Evolutionary conservation across 345 rosid species (phyloP).

Genomic region (Adansonia digitata): DNA sequence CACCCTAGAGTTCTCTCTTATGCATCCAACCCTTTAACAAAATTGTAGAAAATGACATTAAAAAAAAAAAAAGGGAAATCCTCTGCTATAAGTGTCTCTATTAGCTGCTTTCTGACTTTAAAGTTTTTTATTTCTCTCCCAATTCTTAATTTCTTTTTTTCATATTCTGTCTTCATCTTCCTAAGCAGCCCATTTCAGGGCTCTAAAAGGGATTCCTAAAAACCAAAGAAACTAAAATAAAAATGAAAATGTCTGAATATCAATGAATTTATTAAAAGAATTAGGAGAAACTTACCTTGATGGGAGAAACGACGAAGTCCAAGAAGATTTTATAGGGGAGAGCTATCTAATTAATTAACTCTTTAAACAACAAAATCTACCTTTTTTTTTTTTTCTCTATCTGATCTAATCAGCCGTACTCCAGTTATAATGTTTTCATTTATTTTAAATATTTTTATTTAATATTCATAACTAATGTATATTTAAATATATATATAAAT

Average conservation of each 20-base stretch:
- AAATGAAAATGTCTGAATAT: neutral
- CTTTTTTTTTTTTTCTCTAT: neutral
- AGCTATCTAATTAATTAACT: neutral
- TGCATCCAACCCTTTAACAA: conserved; percentile 1
- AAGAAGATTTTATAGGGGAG: neutral
- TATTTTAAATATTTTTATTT: no score
- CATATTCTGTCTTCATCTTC: neutral
- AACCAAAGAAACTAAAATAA: neutral
- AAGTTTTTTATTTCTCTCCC: neutral
- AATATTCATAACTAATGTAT: no score
- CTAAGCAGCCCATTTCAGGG: neutral
- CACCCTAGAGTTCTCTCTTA: neutral
- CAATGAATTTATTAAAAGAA: neutral
- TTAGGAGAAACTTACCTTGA: neutral
- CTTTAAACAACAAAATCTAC: conserved; percentile 12
- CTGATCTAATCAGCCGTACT: neutral
- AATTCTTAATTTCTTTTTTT: neutral
- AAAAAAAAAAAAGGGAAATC: neutral
- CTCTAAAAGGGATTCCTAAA: neutral
- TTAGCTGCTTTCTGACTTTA: neutral
- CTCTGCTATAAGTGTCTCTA: neutral
- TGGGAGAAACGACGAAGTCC: neutral
- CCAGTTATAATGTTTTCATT: no score
- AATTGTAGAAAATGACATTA: neutral
- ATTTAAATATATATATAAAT: no score